Percentiles rank a stretch among this genome's conserved stretches.
Conservation (phyloP, 2,329 filamentous ascomycete species). For the Botrytis fragariae region DNA sequence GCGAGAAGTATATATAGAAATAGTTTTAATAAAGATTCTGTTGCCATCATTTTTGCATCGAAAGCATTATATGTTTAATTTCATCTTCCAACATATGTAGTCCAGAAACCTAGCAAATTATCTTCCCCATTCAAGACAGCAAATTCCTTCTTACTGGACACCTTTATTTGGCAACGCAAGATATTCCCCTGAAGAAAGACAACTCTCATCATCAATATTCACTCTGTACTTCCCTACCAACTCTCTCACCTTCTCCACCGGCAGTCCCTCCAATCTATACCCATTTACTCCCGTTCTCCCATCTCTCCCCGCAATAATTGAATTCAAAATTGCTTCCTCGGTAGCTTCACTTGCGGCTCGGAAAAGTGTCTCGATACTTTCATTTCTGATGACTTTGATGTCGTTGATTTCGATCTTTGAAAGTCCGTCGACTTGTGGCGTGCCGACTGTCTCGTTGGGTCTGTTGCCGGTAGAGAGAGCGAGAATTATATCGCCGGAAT, state of each 20-base stretch:
- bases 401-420: conserved; percentile 43
- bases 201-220: conserved; percentile 17
- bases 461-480: conserved; percentile 61
- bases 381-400: conserved; percentile 53
- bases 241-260: conserved; percentile 40
- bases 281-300: conserved; percentile 55
- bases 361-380: conserved; percentile 59
- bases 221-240: conserved; percentile 28
- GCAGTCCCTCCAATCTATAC: conserved; percentile 49
- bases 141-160: background rate
- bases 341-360: conserved; percentile 60
- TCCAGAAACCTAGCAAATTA: too few relatives aligned
- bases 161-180: background rate
- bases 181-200: background rate
- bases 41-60: too few relatives aligned
- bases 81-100: too few relatives aligned
- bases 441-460: conserved; percentile 29
- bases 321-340: conserved; percentile 66
- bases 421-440: conserved; percentile 32
- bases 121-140: too few relatives aligned
- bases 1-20: too few relatives aligned
- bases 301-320: conserved; percentile 56
- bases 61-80: too few relatives aligned
- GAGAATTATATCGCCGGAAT: conserved; percentile 65
- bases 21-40: too few relatives aligned